Evolutionary conservation across 1,139 yeast genomes (phyloP), one percentile per base, ranked within the genome.

Genomic region (Eremothecium cymbalariae): DNA sequence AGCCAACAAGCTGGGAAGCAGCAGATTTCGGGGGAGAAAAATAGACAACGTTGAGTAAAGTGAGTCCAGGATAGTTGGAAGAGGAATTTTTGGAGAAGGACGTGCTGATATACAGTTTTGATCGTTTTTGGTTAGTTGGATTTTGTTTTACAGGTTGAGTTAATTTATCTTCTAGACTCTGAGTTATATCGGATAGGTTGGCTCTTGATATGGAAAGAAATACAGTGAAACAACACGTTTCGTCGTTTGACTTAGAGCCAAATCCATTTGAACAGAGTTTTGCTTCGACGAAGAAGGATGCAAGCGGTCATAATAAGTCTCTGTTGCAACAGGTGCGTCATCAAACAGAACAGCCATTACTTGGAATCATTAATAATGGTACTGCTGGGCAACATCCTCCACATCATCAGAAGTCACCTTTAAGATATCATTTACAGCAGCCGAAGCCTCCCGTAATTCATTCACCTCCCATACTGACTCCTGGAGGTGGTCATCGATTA

Each of bases 181-280:
- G n/a, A n/a, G n/a, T n/a, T n/a, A n/a, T n/a, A n/a, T n/a, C n/a
- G n/a, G n/a, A n/a, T n/a, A n/a, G n/a, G n/a, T n/a, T 19, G 21
- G 9, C 8, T 19, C 8, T 19, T 9, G 25, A 7, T 23, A 27
- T 27, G 30, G 30, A 27, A 18, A 17, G 30, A n/a, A 27, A 27
- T 17, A 27, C n/a, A 14, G 30, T 27, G 11, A 19, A 34, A 13
- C 25, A 34, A 18, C 31, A 30, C 17, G 48, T 48, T 5, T 52
- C 60, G 6, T 50, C 67, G 27, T 74, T 84, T 53, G 93, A 81
- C 43, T 64, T 86, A 44, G 99, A 90, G 57, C 95, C 93, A 4
- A 90, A 90, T 53, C 98, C 97, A 2, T 90, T 90, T 53, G 98
- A 90, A 59, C 79, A 81, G 56, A 84, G 95, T 32, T 90, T 90